Conservation (phyloP, 768 basidiomycete species). For the Asterophora lycoperdoides region DNA sequence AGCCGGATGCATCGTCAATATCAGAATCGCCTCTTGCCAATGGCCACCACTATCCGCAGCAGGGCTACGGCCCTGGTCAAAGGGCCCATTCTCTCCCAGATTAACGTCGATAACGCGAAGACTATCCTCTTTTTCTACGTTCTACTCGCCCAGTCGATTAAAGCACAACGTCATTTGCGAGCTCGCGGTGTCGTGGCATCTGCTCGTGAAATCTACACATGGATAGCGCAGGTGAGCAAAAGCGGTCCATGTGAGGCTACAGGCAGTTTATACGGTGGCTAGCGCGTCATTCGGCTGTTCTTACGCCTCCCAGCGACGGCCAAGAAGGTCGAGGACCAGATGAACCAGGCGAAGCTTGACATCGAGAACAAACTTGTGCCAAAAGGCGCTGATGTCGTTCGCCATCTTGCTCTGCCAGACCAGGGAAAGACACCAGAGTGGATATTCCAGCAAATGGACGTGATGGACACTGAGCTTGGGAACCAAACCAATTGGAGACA, state of each 20-base stretch:
- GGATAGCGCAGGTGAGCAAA: slow-evolving; percentile 46
- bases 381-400: slow-evolving; percentile 53
- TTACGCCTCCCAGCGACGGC: slow-evolving; percentile 59
- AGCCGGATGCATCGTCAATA: no score
- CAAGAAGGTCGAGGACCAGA: slow-evolving; percentile 56
- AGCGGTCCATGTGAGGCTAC: not conserved
- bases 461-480: slow-evolving; percentile 63
- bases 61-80: slow-evolving; percentile 12
- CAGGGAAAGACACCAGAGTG: slow-evolving; percentile 64
- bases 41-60: slow-evolving; percentile 15
- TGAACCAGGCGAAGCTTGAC: slow-evolving; percentile 58
- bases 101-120: slow-evolving; percentile 46
- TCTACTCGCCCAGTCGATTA: slow-evolving; percentile 45
- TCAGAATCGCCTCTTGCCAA: not conserved
- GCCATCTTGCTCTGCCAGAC: slow-evolving; percentile 63
- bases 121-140: slow-evolving; percentile 57
- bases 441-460: slow-evolving; percentile 75
- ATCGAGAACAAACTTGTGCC: slow-evolving; percentile 70
- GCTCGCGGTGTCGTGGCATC: slow-evolving; percentile 55
- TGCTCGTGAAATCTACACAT: slow-evolving; percentile 47
- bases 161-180: slow-evolving; percentile 56
- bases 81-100: slow-evolving; percentile 13
- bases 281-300: slow-evolving; percentile 54
- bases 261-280: slow-evolving; percentile 1
- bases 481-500: slow-evolving; percentile 51